Base-by-base conservation (phyloP, 176 grass and related monocot genomes). In the Zea luxurians region DNA sequence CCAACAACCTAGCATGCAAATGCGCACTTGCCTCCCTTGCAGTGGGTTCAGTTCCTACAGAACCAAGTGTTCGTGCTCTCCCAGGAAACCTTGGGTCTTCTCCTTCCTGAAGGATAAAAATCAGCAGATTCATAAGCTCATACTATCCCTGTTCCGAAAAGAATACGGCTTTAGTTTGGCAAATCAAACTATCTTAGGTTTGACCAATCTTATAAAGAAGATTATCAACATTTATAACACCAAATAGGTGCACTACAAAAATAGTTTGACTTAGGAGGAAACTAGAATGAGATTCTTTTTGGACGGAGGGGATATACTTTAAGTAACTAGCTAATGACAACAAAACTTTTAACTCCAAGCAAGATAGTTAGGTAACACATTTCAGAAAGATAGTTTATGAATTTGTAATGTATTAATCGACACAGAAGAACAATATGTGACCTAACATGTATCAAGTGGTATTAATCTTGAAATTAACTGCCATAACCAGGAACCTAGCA, bases 81-180 rank as follows among this genome's bases (percentile, higher is more conserved):
- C 92, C 96, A 78, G 96, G 96, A 87, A 98, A 98, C 80, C 89
- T 92, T 40, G 87, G 52, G 59, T 94, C 96, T 81, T 97, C 84
- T 78, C 86, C 85, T 83, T 88, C 73, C 96, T 98, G 86, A 21
- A 85, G 17, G 68, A 81, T 13, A 82, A 75, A 35, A 84, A 71
- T 65, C 41, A 80, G 35, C 27, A 59, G 36, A 66, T 17, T 41
- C 17, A 64, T 88, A 41, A 75, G 35, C 70, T 54, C n/a, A 65
- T 4, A 61, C 55, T 58, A 58, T 17, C 55, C 20, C n/a, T 20
- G 55, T 58, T 20, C 7, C 7, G 0, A 58, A 58, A 58, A 58
- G 17, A 20, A 58, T 58, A n/a, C n/a, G 0, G 8, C 7, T 58
- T 58, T 9, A 58, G 55, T 58, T 58, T 7, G 3, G 55, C 55